Evolutionary conservation across 768 basidiomycete species (phyloP).

Genomic region (Auricularia heimuer): DNA sequence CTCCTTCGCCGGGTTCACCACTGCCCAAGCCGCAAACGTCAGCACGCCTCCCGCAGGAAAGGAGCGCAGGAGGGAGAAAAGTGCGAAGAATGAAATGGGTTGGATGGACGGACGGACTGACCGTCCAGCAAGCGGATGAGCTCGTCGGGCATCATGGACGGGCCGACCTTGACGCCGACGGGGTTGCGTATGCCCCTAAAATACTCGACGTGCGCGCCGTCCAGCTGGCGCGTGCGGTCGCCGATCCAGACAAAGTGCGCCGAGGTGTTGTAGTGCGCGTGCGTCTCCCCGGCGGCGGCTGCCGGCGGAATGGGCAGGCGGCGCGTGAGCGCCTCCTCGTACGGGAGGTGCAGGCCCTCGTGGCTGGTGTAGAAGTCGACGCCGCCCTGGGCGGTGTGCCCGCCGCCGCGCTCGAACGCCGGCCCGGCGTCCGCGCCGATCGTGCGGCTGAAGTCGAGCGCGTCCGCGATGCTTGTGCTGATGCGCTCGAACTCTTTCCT

Average conservation of each 20-base stretch:
- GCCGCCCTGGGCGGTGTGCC: constrained; percentile 63
- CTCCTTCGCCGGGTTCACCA: constrained; percentile 81
- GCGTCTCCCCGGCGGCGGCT: no score
- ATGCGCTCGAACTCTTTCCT: constrained; percentile 81
- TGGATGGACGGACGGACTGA: no score
- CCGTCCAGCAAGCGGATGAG: constrained; percentile 60
- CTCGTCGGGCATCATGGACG: constrained; percentile 72
- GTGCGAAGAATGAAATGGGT: neutral
- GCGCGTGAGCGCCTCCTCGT: constrained; percentile 87
- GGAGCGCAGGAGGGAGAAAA: no score
- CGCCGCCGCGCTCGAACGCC: constrained; percentile 64
- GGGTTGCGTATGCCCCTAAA: constrained; percentile 89
- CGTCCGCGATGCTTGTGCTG: constrained; percentile 75
- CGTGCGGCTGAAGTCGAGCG: constrained; percentile 85
- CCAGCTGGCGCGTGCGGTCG: constrained; percentile 85
- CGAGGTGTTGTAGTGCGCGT: constrained; percentile 88
- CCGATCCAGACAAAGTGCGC: constrained; percentile 97
- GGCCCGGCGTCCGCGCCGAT: constrained; percentile 62
- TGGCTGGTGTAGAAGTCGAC: constrained; percentile 88
- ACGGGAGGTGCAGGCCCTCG: constrained; percentile 86
- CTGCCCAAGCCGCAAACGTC: constrained; percentile 26
- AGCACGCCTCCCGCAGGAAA: no score
- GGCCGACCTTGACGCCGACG: constrained; percentile 94
- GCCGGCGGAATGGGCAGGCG: constrained; percentile 36
- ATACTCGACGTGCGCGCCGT: constrained; percentile 92